Evolutionary conservation across 768 basidiomycete species (phyloP).

Genomic region (Collybiopsis luxurians): DNA sequence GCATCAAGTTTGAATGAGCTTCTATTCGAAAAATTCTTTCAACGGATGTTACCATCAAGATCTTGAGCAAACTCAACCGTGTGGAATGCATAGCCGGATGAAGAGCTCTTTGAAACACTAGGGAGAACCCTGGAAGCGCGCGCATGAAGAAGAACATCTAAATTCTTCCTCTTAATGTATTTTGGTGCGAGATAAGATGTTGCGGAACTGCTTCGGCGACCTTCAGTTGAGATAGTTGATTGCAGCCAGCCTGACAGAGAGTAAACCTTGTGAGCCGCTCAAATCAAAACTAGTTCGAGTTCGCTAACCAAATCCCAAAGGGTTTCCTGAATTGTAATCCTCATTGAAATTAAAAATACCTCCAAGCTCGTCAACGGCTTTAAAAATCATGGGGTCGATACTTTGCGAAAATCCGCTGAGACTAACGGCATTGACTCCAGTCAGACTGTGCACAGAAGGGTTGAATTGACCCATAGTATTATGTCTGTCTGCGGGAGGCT

Average conservation of each 20-base stretch:
- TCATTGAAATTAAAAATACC: constrained; percentile 24
- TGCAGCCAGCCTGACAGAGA: constrained; percentile 12
- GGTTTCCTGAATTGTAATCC: constrained; percentile 25
- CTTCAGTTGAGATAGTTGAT: constrained; percentile 8
- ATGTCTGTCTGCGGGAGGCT: constrained; percentile 16
- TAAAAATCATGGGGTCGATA: constrained; percentile 16
- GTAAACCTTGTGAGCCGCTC: no score
- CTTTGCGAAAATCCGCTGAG: constrained; percentile 12
- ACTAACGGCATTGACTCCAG: constrained; percentile 16
- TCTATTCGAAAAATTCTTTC: neutral
- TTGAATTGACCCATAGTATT: constrained; percentile 19
- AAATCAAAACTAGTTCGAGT: no score
- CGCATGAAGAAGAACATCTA: constrained; percentile 13
- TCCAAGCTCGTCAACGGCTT: constrained; percentile 14
- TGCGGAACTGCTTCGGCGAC: constrained; percentile 13
- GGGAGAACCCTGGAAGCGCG: constrained; percentile 5
- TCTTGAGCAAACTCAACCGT: constrained; percentile 8
- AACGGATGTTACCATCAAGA: neutral
- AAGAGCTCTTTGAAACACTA: neutral
- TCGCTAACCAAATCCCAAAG: no score
- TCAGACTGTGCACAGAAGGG: constrained; percentile 19
- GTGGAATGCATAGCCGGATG: neutral
- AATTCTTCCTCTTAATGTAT: constrained; percentile 13
- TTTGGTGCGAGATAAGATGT: constrained; percentile 16
- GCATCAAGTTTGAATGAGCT: constrained; percentile 12